Conservation (phyloP, 495 filamentous ascomycete species). For the Glutinoglossum americanum region DNA sequence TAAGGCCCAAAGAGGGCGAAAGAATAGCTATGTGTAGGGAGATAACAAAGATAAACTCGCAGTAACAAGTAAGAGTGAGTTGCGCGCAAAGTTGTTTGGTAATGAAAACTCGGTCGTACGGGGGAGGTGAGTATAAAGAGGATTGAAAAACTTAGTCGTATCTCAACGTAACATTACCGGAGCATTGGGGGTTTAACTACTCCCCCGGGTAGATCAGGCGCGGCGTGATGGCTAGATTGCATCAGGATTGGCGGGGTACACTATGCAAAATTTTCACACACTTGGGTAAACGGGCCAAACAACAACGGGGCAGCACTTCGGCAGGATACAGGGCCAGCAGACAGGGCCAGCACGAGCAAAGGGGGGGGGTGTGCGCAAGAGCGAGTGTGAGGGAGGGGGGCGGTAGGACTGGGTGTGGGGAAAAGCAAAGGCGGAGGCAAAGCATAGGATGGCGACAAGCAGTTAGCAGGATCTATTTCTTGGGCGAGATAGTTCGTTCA, state of each 20-base stretch:
- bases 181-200: background rate
- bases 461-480: background rate
- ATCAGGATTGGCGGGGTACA: background rate
- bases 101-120: constrained; percentile 4
- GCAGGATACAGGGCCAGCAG: too few relatives aligned
- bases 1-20: background rate
- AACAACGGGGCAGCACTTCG: background rate
- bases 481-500: background rate
- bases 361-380: too few relatives aligned
- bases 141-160: background rate
- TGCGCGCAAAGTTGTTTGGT: background rate
- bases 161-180: background rate
- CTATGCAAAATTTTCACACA: background rate
- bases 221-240: too few relatives aligned
- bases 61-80: background rate
- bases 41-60: constrained; percentile 2
- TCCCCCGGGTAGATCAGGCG: background rate
- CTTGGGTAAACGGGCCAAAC: too few relatives aligned
- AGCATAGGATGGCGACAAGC: background rate
- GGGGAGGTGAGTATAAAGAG: background rate
- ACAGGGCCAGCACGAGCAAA: too few relatives aligned
- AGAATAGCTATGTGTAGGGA: background rate
- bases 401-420: background rate
- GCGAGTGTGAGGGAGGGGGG: background rate
- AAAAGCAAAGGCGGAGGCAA: background rate